Base-by-base conservation (phyloP, 108 stramenopile species). In the Skeletonema tropicum region DNA sequence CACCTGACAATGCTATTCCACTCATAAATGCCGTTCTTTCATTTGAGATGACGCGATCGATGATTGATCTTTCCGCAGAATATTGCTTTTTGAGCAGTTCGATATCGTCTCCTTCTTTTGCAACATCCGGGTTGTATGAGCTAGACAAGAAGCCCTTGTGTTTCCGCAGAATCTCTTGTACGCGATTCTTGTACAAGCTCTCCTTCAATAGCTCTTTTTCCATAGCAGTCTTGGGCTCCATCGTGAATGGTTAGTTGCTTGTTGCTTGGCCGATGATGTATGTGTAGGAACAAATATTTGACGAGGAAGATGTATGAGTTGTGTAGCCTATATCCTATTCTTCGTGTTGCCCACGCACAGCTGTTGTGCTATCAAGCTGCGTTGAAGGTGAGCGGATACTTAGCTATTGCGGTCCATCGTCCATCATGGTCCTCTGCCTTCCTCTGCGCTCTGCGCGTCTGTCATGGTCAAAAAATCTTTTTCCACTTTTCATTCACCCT, bases 1-100 rank as follows among this genome's bases (percentile, higher is more conserved):
- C 46, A 31, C 66, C 70, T 12, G 73, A 65, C 14, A 83, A 45
- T 7, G 82, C 73, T 48, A 83, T 48, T 17, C 85, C 85, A 48
- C 63, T 59, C 2, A 82, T 12, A 36, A 79, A 75, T 2, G 81
- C 73, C 2, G 52, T 63, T 17, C 77, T 45, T 68, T 86, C 82
- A 60, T 70, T 79, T 38, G 64, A 57, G 3, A 83, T 55, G n/a
- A 82, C 58, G 3, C 59, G 62, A 42, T 71, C 65, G 17, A 82
- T 64, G 5, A 82, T 59, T 12, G 31, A 13, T 52, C 64, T 62
- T 57, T 82, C 81, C 1, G 74, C 11, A 19, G 81, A 74, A 31
- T 71, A 82, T 60, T 68, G 64, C 14, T 65, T 58, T 41, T 48
- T 65, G 9, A 70, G 30, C 5, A 38, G 25, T 13, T 45, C 46